Base-by-base conservation (phyloP, 2,329 filamentous ascomycete genomes). In the Apiospora rasikravindrae region DNA sequence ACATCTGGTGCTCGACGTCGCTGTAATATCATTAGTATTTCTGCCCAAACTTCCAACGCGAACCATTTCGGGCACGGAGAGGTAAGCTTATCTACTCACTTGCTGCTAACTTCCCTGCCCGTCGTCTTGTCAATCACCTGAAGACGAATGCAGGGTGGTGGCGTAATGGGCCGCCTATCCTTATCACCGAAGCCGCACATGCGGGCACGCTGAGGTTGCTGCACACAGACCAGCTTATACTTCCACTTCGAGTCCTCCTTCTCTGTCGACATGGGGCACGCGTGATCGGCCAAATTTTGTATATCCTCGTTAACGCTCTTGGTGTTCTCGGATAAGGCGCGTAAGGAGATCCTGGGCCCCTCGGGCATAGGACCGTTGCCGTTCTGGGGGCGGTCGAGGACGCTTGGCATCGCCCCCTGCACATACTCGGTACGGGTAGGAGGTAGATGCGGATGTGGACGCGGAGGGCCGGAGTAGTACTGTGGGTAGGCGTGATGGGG, bases 181-280 rank as follows among this genome's bases (percentile, higher is more conserved):
- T 98, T 99, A 86, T 99, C 96, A 74, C 96, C 96, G 84, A 98
- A 99, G 10, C 96, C 96, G 85, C 96, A 99, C 96, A 98, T 98
- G 74, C 96, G 93, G 76, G 96, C 96, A 78, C 96, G 91, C 78
- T 94, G 88, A 69, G 96, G 96, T 82, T 98, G 95, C 84, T 99
- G 96, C 76, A 94, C 91, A 73, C 98, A 94, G 76, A 92, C 86
- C 69, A 98, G 88, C 74, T 91, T 93, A 75, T 73, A 66, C 11
- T 29, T 33, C 29, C 70, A 24, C 6, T 44, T 51, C 5, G 26
- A 29, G 19, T 71, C 70, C 11, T 45, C 40, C 13, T 44, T 61
- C 33, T 51, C 51, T 4, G 67, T 33, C 7, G 47, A 51, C 22
- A 68, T 42, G 57, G 70, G 70, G 37, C 61, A 45, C 33, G 33